Base-by-base conservation (phyloP, 1,284 basidiomycete genomes). In the Apiotrichum porosum region DNA sequence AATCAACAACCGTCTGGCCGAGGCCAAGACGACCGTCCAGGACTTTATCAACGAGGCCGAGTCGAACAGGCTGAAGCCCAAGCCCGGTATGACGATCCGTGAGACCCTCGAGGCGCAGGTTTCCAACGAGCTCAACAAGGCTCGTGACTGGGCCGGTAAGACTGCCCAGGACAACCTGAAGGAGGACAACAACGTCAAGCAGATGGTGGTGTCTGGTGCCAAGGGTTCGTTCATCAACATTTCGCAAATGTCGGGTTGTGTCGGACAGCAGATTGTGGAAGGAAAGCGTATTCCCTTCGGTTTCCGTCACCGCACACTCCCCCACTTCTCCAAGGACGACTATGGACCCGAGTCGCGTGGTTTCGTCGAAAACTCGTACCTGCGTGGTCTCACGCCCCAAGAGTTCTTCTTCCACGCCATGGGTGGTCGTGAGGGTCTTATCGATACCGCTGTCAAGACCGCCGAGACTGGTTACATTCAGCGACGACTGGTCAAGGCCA, bases 321-420 rank as follows among this genome's bases (percentile, higher is more conserved):
- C 95, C 0, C 95, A 98, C 69, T 99, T 97, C 74, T 88, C 91
- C 13, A 97, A 98, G 78, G 95, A 98, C 66, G 95, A 98, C 73
- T 98, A 95, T 75, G 92, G 91, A 66, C 93, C 95, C 3, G 93
- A 98, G 67, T 85, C 92, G n/a, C 84, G 94, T 52, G 95, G 95
- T 10, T 99, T 98, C 72, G 94, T 99, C 54, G 95, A 98, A 72
- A 99, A 99, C 73, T 98, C 95, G n/a, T 99, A 98, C 67, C 79
- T 98, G 24, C 86, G 94, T 59, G 95, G 95, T 40, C 73, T 98
- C 54, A 98, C 94, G 0, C 93, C 95, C 0, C 93, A 97, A 63
- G 95, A 98, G 69, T 99, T 93, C 80, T 98, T 98, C 81, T 98
- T 99, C 84, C 95, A 99, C 76, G 95, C 95, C 47, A 98, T 98